Conservation (phyloP, 192 early-diverging fungal genomes). For the Backusella luteola region DNA sequence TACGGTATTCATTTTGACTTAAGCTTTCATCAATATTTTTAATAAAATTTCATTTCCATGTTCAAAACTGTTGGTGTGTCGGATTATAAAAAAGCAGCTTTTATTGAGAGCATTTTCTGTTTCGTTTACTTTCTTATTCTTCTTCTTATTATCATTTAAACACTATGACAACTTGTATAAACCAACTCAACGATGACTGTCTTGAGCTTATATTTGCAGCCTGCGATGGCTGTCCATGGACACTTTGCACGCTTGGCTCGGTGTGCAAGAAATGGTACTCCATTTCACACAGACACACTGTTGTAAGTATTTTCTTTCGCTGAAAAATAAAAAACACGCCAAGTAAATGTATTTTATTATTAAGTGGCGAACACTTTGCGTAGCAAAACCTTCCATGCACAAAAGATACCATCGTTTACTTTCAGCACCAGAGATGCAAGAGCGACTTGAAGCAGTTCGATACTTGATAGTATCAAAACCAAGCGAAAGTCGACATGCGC, state of each 20-base stretch:
- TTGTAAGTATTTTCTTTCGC: neutral
- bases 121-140: neutral
- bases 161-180: neutral
- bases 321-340: neutral
- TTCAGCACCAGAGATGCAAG: neutral
- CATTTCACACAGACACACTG: neutral
- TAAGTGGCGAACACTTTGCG: slow-evolving; percentile 9
- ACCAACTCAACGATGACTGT: slow-evolving; percentile 10
- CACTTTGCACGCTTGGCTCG: neutral
- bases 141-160: neutral
- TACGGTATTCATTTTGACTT: no score
- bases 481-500: slow-evolving; percentile 12
- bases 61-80: neutral
- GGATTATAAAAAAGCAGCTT: neutral
- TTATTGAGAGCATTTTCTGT: neutral
- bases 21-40: no score
- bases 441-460: slow-evolving; percentile 1
- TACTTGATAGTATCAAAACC: neutral
- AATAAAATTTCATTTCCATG: no score
- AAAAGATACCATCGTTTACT: neutral
- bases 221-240: slow-evolving; percentile 2
- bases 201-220: slow-evolving; percentile 9
- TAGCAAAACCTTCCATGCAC: neutral
- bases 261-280: slow-evolving; percentile 9
- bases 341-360: neutral